Percentiles rank a stretch among this genome's conserved stretches.
Conservation (phyloP, 108 stramenopile species). For the Cylindrotheca closterium region DNA sequence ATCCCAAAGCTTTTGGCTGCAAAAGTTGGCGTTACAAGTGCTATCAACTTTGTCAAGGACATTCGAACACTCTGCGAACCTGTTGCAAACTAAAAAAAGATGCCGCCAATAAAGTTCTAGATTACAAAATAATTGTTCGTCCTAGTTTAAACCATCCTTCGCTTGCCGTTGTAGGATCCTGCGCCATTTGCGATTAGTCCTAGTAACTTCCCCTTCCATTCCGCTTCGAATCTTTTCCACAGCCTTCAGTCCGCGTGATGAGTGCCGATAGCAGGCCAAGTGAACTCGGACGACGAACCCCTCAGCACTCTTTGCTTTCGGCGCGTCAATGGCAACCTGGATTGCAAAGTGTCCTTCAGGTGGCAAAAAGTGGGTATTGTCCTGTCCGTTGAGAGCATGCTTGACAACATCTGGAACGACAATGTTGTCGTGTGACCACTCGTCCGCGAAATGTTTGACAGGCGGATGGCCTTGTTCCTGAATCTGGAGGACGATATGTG, state of each 20-base stretch:
- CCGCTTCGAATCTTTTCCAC: constrained; percentile 55
- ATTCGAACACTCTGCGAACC: constrained; percentile 41
- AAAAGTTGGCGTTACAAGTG: constrained; percentile 72
- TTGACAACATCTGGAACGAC: constrained; percentile 13
- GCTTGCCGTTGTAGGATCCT: constrained; percentile 43
- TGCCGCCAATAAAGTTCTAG: neutral
- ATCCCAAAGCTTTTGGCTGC: constrained; percentile 71
- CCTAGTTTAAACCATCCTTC: neutral
- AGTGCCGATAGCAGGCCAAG: constrained; percentile 55
- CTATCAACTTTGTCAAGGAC: constrained; percentile 81
- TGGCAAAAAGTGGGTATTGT: constrained; percentile 34
- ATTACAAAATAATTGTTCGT: neutral
- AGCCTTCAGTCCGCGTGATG: constrained; percentile 38
- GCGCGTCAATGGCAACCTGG: constrained; percentile 21
- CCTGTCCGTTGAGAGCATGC: constrained; percentile 6
- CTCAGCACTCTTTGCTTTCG: constrained; percentile 1
- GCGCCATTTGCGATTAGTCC: constrained; percentile 82
- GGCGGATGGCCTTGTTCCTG: constrained; percentile 17
- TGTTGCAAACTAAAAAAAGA: constrained; percentile 1
- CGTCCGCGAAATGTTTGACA: constrained; percentile 21
- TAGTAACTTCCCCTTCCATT: constrained; percentile 64
- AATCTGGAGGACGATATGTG: neutral
- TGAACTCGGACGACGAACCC: constrained; percentile 28
- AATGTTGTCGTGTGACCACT: constrained; percentile 2
- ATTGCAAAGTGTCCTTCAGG: constrained; percentile 63